A percentile compares a stretch with the other conserved stretches of the same genome.
These are phyloP conservation scores for Albophoma yamanashiensis DNA, from an alignment of 2,329 filamentous ascomycete genomes.

Conservation along the genomic window DNA sequence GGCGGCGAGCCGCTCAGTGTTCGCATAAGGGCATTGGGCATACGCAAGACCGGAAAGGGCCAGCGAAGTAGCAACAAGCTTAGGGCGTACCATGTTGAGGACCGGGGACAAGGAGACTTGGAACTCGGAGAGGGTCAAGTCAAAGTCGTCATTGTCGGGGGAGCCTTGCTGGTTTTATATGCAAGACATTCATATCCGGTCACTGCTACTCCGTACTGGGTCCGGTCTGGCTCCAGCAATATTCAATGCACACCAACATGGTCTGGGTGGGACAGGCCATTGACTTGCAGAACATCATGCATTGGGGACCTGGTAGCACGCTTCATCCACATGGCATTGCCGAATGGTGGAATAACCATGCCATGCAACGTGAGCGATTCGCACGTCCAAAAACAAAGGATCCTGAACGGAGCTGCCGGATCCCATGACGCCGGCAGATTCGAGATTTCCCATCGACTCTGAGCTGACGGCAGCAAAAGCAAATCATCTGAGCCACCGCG, in stretches of 20 bases:
- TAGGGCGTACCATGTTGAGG: constrained; percentile 14
- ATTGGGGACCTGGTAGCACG: not conserved
- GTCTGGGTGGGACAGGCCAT: not conserved
- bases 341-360: not conserved
- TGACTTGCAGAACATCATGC: not conserved
- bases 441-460: not conserved
- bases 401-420: not conserved
- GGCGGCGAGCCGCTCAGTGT: constrained; percentile 13
- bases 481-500: not conserved
- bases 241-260: not conserved
- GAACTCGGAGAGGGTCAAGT: not conserved
- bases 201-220: not conserved
- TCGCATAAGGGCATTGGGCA: constrained; percentile 24
- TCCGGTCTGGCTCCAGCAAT: not conserved
- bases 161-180: not conserved
- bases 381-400: not conserved
- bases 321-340: not conserved
- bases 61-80: constrained; percentile 11
- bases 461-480: not conserved
- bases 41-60: constrained; percentile 14
- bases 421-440: not conserved
- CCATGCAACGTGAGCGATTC: not conserved
- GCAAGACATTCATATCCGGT: not conserved
- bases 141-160: not conserved
- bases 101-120: not conserved